Evolutionary conservation across 2,329 filamentous ascomycete species (phyloP), one percentile per base, ranked within the genome.

Genomic region (Xylaria hypoxylon): DNA sequence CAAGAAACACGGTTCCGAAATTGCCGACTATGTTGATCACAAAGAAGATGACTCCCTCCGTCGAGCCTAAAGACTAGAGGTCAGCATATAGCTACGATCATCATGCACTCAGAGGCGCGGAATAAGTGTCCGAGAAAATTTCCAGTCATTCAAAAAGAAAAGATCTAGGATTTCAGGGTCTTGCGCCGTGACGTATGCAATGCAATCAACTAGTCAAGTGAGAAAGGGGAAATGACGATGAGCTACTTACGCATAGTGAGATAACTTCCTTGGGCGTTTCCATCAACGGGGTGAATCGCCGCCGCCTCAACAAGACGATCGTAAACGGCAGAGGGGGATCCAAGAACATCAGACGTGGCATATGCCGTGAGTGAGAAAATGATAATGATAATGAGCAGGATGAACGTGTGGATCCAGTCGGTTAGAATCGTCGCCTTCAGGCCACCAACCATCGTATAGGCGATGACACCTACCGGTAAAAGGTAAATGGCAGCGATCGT

Each of bases 21-120:
- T 94, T 94, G 45, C 92, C 92, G 40, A 94, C 90, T 53, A 92
- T 90, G 79, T 96, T 96, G 80, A 96, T 96, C 42, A 96, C 89
- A 79, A 97, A 97, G 83, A 97, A 97, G 67, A 96, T 92, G 45
- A 88, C 92, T 5, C 94, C 94, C 73, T 95, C 90, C 65, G 86
- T 87, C 1, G 90, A 93, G 28, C 65, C 69, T 71, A 11, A 1
- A 45, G 15, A 26, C n/a, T 22, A 42, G 26, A 35, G 2, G 40
- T 70, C 28, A 69, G 64, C 50, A 44, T 35, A 15, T n/a, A 2
- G n/a, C 22, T 24, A 48, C 24, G 2, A 55, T 45, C 19, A 26
- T 26, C 7, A 40, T 22, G n/a, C 22, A 28, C 33, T n/a, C n/a
- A 19, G 33, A 19, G 33, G 33, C 40, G 19, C 5, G n/a, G 26